A percentile compares a stretch with the other conserved stretches of the same genome.
Conservation (phyloP, 805 yeast genomes). For the Monosporozyma servazzii region DNA sequence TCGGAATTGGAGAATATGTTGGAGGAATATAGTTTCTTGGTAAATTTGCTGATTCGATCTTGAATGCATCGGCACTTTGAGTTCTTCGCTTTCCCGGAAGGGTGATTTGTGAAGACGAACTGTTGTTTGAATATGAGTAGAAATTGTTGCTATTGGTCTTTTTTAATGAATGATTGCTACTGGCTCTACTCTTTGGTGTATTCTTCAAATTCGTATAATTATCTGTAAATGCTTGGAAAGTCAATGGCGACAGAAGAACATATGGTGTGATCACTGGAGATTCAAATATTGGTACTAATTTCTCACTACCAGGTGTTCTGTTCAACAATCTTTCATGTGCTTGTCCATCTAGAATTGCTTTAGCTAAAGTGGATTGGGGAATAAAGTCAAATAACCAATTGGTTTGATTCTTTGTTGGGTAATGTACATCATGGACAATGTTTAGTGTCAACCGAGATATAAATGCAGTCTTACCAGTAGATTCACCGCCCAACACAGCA, state of each 20-base stretch:
- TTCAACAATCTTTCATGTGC: slow-evolving; percentile 34
- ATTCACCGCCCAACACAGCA: slow-evolving; percentile 52
- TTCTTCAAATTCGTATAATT: slow-evolving; percentile 16
- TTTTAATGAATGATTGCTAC: slow-evolving; percentile 5
- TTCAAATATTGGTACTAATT: slow-evolving; percentile 22
- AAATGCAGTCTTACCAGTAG: slow-evolving; percentile 52
- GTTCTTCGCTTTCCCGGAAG: background rate
- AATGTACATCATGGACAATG: slow-evolving; percentile 55
- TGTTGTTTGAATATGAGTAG: background rate
- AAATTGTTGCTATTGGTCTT: slow-evolving; percentile 1
- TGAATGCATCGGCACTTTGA: background rate
- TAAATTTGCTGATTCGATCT: slow-evolving; percentile 2
- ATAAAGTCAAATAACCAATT: slow-evolving; percentile 48
- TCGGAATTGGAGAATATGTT: slow-evolving; percentile 45
- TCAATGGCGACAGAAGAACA: slow-evolving; percentile 31
- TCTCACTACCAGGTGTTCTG: slow-evolving; percentile 25
- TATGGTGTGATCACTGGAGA: slow-evolving; percentile 26
- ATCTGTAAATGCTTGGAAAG: slow-evolving; percentile 29
- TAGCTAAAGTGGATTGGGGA: slow-evolving; percentile 34
- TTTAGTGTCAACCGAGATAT: slow-evolving; percentile 41
- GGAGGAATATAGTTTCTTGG: slow-evolving; percentile 38
- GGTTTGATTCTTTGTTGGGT: slow-evolving; percentile 59
- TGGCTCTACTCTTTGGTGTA: slow-evolving; percentile 12
- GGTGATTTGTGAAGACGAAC: background rate
- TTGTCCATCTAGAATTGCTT: slow-evolving; percentile 40